Percentiles rank a stretch among this genome's conserved stretches.
phyloP scores from a whole-genome alignment of 805 yeast species.

The Yamadazyma laniorum region DNA sequence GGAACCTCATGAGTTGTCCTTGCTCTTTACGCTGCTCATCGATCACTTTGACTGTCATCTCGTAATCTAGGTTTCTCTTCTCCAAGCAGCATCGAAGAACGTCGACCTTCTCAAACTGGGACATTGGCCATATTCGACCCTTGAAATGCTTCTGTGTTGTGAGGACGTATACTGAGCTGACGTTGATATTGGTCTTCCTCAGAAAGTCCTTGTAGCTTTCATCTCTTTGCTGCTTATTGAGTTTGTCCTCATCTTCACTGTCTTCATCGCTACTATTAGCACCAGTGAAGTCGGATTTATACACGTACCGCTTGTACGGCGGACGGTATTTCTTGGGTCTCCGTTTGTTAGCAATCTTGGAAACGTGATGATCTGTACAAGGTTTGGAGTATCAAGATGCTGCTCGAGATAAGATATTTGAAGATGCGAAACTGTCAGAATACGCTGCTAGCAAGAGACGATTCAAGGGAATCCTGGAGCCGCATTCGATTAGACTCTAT shows the following conservation, averaged over 20 bases:
- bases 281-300: conserved; percentile 38
- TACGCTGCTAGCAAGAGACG: too few species aligned
- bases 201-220: conserved; percentile 27
- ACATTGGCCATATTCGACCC: conserved; percentile 46
- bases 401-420: too few species aligned
- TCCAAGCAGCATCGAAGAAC: conserved; percentile 38
- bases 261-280: conserved; percentile 27
- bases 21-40: conserved; percentile 15
- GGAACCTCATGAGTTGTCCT: conserved; percentile 25
- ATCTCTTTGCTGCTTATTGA: conserved; percentile 3
- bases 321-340: conserved; percentile 82
- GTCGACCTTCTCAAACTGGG: conserved; percentile 51
- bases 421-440: too few species aligned
- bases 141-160: conserved; percentile 19
- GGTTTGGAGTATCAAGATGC: too few species aligned
- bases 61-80: conserved; percentile 22
- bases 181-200: conserved; percentile 22
- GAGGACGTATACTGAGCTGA: conserved; percentile 34
- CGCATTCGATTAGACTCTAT: too few species aligned
- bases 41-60: conserved; percentile 14
- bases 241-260: conserved; percentile 12
- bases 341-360: conserved; percentile 77
- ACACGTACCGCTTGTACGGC: conserved; percentile 74
- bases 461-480: too few species aligned
- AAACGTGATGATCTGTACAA: not conserved